Evolutionary conservation across 2,329 filamentous ascomycete genomes (phyloP).

Genomic region (Sclerotiophoma versabilis): DNA sequence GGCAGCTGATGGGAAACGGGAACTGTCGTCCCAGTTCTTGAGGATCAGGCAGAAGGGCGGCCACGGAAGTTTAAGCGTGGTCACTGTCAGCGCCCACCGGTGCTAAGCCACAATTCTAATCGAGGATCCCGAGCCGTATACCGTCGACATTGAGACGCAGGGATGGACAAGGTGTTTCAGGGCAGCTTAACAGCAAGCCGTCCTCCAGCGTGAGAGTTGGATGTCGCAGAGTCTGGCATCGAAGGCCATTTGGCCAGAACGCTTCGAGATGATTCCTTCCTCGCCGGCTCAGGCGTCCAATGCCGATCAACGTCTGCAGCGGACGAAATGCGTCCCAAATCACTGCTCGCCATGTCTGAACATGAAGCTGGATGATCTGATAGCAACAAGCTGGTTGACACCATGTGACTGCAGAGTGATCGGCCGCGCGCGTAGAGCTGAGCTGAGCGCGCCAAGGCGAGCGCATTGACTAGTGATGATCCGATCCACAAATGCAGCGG

Average conservation of each 20-base stretch:
- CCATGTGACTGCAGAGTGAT: neutral
- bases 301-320: neutral
- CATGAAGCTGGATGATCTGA: neutral
- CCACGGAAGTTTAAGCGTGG: constrained; percentile 16
- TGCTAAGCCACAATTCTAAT: constrained; percentile 26
- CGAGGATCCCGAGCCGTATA: neutral
- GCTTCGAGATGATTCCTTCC: constrained; percentile 12
- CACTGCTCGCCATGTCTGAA: neutral
- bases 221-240: neutral
- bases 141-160: neutral
- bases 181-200: neutral
- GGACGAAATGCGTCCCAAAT: neutral
- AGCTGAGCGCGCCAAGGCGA: constrained; percentile 13
- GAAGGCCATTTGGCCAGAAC: constrained; percentile 26
- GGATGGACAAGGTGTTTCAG: neutral
- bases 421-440: constrained; percentile 1
- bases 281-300: constrained; percentile 14
- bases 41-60: constrained; percentile 22
- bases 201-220: neutral
- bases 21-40: constrained; percentile 10
- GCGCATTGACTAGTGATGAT: constrained; percentile 23
- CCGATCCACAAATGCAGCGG: constrained; percentile 16
- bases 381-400: neutral
- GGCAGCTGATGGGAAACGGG: constrained; percentile 3
- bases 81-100: constrained; percentile 25